Evolutionary conservation across 495 filamentous ascomycete species (phyloP).

Genomic region (Haplographium delicatum): DNA sequence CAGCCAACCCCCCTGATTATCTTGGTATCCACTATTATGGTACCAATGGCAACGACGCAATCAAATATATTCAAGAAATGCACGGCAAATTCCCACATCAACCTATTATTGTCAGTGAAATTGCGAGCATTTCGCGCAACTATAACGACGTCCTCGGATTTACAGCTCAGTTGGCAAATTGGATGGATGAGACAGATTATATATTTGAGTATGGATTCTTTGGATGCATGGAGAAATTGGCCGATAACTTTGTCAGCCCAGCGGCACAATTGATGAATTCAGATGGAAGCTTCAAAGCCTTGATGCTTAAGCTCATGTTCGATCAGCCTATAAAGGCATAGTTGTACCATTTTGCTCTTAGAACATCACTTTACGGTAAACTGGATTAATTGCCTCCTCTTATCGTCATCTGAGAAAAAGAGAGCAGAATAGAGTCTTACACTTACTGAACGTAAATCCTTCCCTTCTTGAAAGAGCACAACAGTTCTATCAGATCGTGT

Average conservation of each 20-base stretch:
- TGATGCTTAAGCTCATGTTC: conserved; percentile 36
- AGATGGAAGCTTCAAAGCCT: conserved; percentile 35
- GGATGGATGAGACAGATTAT: conserved; percentile 38
- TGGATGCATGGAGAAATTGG: conserved; percentile 37
- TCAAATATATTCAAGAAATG: conserved; percentile 31
- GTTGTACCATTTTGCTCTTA: no score
- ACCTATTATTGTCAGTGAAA: conserved; percentile 35
- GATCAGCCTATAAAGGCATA: conserved; percentile 21
- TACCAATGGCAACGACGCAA: conserved; percentile 24
- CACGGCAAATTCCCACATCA: conserved; percentile 30
- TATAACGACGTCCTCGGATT: conserved; percentile 33
- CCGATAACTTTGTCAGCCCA: conserved; percentile 41
- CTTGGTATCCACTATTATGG: conserved; percentile 45
- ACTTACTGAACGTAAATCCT: no score
- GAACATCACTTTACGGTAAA: no score
- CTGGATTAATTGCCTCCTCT: no score
- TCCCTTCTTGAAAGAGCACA: no score
- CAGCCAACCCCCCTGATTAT: conserved; percentile 32
- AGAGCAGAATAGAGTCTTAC: no score
- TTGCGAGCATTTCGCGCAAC: conserved; percentile 38
- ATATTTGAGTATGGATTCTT: conserved; percentile 43
- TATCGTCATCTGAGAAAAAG: no score
- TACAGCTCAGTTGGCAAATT: conserved; percentile 38
- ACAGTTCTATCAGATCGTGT: no score
- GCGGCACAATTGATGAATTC: conserved; percentile 41